phyloP scores from a whole-genome alignment of 257 asterid species.

The Linderniella brevidens region DNA sequence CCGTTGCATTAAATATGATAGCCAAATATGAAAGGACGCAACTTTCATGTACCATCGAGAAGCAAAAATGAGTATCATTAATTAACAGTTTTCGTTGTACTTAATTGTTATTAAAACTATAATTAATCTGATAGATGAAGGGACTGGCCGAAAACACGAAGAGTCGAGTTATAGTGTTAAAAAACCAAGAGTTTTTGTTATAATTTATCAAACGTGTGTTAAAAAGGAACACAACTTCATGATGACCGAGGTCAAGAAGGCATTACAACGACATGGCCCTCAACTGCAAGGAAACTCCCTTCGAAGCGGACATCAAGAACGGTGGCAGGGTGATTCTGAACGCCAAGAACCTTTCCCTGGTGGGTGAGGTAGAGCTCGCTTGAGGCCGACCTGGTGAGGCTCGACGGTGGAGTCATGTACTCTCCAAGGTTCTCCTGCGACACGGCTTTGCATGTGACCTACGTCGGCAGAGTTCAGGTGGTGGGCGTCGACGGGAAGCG shows the following conservation, averaged over 20 bases:
- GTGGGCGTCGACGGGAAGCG: slow-evolving; percentile 59
- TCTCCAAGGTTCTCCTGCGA: slow-evolving; percentile 67
- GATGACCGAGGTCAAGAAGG: slow-evolving; percentile 49
- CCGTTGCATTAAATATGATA: too few relatives aligned
- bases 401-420: slow-evolving; percentile 45
- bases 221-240: too few relatives aligned
- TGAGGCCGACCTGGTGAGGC: slow-evolving; percentile 59
- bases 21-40: too few relatives aligned
- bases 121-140: too few relatives aligned
- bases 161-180: too few relatives aligned
- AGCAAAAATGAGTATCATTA: too few relatives aligned
- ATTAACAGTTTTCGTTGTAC: too few relatives aligned
- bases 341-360: slow-evolving; percentile 57
- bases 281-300: slow-evolving; percentile 53
- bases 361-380: slow-evolving; percentile 48
- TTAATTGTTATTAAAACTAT: too few relatives aligned
- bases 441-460: slow-evolving; percentile 56
- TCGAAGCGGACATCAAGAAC: slow-evolving; percentile 50
- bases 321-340: slow-evolving; percentile 62
- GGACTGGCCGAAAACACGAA: too few relatives aligned
- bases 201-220: too few relatives aligned
- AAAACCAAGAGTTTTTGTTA: too few relatives aligned
- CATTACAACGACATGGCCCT: slow-evolving; percentile 44
- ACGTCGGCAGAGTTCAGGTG: slow-evolving; percentile 56
- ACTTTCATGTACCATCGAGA: too few relatives aligned